Base-by-base conservation (phyloP, 768 basidiomycete genomes). In the Tylopilus rubrobrunneus region DNA sequence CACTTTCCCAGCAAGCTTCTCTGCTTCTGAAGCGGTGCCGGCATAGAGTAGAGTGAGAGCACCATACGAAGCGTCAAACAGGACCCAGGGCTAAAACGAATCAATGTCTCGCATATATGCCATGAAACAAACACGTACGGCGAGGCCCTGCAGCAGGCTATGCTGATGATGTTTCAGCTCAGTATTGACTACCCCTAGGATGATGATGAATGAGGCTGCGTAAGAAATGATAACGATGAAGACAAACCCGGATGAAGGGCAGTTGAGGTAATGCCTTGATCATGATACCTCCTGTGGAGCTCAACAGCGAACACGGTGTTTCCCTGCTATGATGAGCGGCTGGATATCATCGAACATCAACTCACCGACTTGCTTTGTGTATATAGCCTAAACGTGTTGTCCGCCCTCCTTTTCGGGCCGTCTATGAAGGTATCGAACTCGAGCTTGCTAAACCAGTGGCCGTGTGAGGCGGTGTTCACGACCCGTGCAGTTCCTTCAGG, bases 281-380 rank as follows among this genome's bases (percentile, higher is more conserved):
- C 74, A 3, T 63, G 74, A 56, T 77, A 76, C n/a, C n/a, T n/a
- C n/a, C n/a, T n/a, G 21, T 74, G 74, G 12, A 82, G 64, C 58
- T 81, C 82, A 29, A 80, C 62, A 5, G 78, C n/a, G n/a, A n/a
- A n/a, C n/a, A n/a, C n/a, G n/a, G n/a, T 66, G 36, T 76, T 76
- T 4, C 70, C 80, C 77, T 79, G 10, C 31, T 31, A 41, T 9
- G n/a, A 21, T 52, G 25, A 40, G 49, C 8, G 23, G 8, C 21
- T n/a, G 21, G 27, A 33, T 12, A 11, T 27, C 29, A 21, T 25
- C 12, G 8, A 17, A 7, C 4, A 39, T 40, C 6, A 3, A 53
- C 56, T 10, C 11, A 57, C 61, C 11, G 36, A 48, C 44, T 62
- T 62, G 43, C 59, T 61, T 31, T 66, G 60, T 23, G 46, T 48